Percentiles rank a stretch among this genome's conserved stretches.
Conservation (phyloP, 2,329 filamentous ascomycete genomes). For the Penicillium sp. region DNA sequence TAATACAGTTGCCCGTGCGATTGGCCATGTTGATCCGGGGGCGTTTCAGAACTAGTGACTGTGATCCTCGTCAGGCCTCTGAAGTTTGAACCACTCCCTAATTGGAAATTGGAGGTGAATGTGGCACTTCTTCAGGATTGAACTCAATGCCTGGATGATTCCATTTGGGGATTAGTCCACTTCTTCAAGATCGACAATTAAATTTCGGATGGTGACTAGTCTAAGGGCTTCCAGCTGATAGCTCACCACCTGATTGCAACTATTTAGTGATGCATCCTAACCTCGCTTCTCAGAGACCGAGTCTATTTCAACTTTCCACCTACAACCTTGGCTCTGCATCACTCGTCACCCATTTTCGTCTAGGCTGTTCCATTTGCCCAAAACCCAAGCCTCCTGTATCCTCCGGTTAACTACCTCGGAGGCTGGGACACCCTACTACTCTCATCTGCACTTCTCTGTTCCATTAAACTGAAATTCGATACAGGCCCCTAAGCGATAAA, state of each 20-base stretch:
- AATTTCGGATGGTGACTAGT: neutral
- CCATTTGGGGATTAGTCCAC: neutral
- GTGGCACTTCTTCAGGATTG: neutral
- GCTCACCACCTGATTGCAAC: neutral
- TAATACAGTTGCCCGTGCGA: neutral
- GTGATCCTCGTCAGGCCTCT: neutral
- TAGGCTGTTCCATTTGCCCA: too few species aligned
- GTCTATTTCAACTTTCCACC: neutral
- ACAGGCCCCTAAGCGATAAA: neutral
- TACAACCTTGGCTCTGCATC: neutral
- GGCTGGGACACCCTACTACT: neutral
- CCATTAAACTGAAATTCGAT: neutral
- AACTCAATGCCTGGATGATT: neutral
- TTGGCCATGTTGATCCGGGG: neutral
- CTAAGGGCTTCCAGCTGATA: neutral
- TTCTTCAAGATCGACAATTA: neutral
- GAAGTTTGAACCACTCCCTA: too few species aligned
- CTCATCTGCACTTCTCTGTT: neutral
- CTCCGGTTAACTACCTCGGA: neutral
- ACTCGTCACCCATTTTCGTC: too few species aligned
- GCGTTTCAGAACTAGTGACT: constrained; percentile 1
- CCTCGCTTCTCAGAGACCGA: neutral
- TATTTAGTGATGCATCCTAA: neutral
- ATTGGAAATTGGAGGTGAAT: neutral
- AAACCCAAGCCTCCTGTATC: too few species aligned